Base-by-base conservation (phyloP, 1,284 basidiomycete genomes). In the Marasmius oreades region DNA sequence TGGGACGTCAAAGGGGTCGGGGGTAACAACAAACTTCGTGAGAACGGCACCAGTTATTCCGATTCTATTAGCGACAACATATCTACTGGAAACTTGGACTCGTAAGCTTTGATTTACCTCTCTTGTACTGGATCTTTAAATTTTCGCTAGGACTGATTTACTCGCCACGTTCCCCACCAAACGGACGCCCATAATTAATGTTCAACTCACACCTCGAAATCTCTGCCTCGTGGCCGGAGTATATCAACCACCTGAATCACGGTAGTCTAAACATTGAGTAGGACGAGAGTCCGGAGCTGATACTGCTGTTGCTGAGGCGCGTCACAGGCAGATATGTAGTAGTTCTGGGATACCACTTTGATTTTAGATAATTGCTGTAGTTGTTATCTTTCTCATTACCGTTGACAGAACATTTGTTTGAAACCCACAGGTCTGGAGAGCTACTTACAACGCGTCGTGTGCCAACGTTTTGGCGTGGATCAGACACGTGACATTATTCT, bases 191-290 rank as follows among this genome's bases (percentile, higher is more conserved):
- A 84, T 98, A 61, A 84, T 86, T 48, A 90, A 95, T 66, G 88
- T 96, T 11, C 93, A 97, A 63, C 96, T 98, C 66, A 98, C 96
- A 7, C 86, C 93, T 22, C 83, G 96, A 26, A 99, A 99, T 72
- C 78, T 99, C 37, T 96, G 94, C 70, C 76, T 99, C 59, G 92
- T 91, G 20, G 90, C 92, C 8, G 96, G 96, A 22, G 76, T 77
- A 28, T 86, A 83, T 67, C 71, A 82, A 46, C 71, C 81, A 24
- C 75, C 80, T 2, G 86, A 86, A 55, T 70, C 73, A 54, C 77
- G 86, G 70, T 87, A 69, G 74, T n/a, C 46, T 18, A 33, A 44
- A 10, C 16, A 12, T 8, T 26, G 37, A 24, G 23, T 16, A 11
- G n/a, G 43, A 28, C n/a, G n/a, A n/a, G n/a, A n/a, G n/a, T n/a